A percentile compares a stretch with the other conserved stretches of the same genome.
Conservation (phyloP, 1,284 basidiomycete genomes). For the Sphaerobolus stellatus region DNA sequence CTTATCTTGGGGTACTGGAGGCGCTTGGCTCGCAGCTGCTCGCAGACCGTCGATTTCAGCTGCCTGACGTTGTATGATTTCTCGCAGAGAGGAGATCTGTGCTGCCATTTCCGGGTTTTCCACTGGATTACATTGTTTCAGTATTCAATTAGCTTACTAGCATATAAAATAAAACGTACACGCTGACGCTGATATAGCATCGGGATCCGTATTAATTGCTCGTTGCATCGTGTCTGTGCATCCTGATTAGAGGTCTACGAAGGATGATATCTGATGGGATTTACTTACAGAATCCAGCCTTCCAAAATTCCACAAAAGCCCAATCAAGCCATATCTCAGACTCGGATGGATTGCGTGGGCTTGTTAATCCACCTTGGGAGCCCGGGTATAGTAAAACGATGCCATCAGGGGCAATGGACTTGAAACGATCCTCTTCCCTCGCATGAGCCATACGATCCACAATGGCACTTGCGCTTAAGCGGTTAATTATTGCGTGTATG, state of each 20-base stretch:
- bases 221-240: constrained; percentile 65
- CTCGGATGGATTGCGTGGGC: constrained; percentile 35
- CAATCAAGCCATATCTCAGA: constrained; percentile 98
- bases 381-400: constrained; percentile 55
- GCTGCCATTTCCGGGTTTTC: constrained; percentile 77
- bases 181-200: constrained; percentile 55
- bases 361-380: neutral
- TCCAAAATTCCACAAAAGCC: constrained; percentile 99
- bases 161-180: constrained; percentile 37
- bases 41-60: constrained; percentile 67
- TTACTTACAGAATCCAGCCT: constrained; percentile 88
- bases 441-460: constrained; percentile 84
- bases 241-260: neutral
- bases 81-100: constrained; percentile 77
- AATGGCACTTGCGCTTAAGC: constrained; percentile 83
- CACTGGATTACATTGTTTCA: constrained; percentile 35
- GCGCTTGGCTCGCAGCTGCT: neutral
- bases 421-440: constrained; percentile 90
- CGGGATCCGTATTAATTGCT: constrained; percentile 63
- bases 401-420: constrained; percentile 80
- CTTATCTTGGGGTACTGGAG: constrained; percentile 42
- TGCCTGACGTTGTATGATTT: constrained; percentile 77
- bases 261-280: neutral
- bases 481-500: constrained; percentile 85
- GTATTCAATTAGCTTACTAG: constrained; percentile 6